A percentile compares a stretch with the other conserved stretches of the same genome.
These are phyloP conservation scores for Graphiopsis chlorocephala DNA, from an alignment of 2,329 filamentous ascomycete genomes.

Conservation along the genomic window DNA sequence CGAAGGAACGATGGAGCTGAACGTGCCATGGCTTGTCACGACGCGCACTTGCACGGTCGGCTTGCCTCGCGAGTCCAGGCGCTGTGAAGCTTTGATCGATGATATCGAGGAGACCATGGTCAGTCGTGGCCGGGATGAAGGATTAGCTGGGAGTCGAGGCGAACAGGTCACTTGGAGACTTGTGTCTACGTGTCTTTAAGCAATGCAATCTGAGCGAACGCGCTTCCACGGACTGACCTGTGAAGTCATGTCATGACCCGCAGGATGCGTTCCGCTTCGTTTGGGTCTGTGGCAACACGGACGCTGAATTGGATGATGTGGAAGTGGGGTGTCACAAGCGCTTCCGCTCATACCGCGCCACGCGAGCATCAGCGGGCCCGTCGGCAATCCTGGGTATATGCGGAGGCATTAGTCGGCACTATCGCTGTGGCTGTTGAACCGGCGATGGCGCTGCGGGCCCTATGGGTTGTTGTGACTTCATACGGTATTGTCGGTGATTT, in stretches of 20 bases:
- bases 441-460: not conserved
- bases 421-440: too few species aligned
- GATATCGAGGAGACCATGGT: slow-evolving; percentile 16
- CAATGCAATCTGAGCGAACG: not conserved
- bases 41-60: slow-evolving; percentile 22
- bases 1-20: slow-evolving; percentile 24
- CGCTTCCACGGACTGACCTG: not conserved
- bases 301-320: not conserved
- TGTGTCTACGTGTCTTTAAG: not conserved
- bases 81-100: slow-evolving; percentile 20
- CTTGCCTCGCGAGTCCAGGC: slow-evolving; percentile 24
- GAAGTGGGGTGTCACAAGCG: slow-evolving; percentile 7
- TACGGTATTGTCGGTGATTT: slow-evolving; percentile 6
- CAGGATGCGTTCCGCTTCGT: not conserved
- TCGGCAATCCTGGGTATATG: not conserved
- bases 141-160: not conserved
- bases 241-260: not conserved
- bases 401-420: not conserved
- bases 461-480: not conserved
- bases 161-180: not conserved
- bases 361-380: not conserved
- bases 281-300: not conserved
- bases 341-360: slow-evolving; percentile 2
- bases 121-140: not conserved
- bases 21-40: slow-evolving; percentile 18